A percentile compares a stretch with the other conserved stretches of the same genome.
phyloP scores from a whole-genome alignment of 495 filamentous ascomycete genomes.

The Penicillium desertorum region DNA sequence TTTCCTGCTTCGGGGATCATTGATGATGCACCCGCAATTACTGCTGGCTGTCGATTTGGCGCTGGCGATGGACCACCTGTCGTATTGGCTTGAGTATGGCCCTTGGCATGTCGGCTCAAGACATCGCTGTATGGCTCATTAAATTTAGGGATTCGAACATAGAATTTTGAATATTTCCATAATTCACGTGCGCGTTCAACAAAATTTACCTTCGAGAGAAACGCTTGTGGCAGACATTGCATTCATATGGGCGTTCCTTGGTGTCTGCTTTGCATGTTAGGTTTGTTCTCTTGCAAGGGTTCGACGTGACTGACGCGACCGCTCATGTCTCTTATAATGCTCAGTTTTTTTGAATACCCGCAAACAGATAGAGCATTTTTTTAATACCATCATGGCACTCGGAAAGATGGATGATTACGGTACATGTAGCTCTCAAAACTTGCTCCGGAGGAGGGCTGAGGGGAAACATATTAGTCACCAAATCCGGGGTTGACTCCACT shows the following conservation, averaged over 20 bases:
- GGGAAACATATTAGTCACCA: constrained; percentile 20
- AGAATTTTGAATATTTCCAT: constrained; percentile 11
- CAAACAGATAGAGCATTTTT: constrained; percentile 53
- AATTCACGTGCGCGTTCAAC: background rate
- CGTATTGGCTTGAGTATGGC: constrained; percentile 38
- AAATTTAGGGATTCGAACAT: constrained; percentile 10
- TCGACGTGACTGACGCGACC: constrained; percentile 46
- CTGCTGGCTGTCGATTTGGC: constrained; percentile 21
- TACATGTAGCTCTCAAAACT: background rate
- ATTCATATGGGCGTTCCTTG: constrained; percentile 55
- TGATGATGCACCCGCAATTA: constrained; percentile 12
- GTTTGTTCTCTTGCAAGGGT: background rate
- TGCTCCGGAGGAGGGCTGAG: constrained; percentile 12
- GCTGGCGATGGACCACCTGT: constrained; percentile 23
- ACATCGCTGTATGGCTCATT: constrained; percentile 44
- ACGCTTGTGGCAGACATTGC: constrained; percentile 51
- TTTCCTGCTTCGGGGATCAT: constrained; percentile 18
- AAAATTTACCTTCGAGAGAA: constrained; percentile 51
- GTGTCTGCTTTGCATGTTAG: constrained; percentile 41
- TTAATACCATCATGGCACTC: constrained; percentile 42
- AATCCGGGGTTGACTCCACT: too few species aligned
- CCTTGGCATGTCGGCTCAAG: constrained; percentile 52
- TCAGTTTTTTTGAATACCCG: constrained; percentile 56
- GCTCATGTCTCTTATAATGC: constrained; percentile 55
- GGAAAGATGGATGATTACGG: background rate